Conservation (phyloP, 2,329 filamentous ascomycete genomes). For the Fonsecaea pedrosoi region DNA sequence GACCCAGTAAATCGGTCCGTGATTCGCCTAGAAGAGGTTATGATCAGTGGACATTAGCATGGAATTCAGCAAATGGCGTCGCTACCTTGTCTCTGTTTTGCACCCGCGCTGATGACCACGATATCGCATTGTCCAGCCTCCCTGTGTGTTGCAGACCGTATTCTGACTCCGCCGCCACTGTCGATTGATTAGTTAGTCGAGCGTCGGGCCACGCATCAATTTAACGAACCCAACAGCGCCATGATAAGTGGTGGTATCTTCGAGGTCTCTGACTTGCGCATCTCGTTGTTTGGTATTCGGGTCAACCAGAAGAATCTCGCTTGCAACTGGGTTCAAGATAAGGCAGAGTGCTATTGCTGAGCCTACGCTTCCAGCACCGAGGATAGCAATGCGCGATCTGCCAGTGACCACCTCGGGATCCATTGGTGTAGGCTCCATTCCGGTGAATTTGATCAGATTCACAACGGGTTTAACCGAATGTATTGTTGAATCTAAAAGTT, state of each 20-base stretch:
- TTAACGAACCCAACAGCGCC: constrained; percentile 53
- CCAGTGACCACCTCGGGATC: constrained; percentile 26
- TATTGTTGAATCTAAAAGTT: neutral
- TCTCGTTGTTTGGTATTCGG: constrained; percentile 55
- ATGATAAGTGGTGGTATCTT: constrained; percentile 58
- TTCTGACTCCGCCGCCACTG: constrained; percentile 31
- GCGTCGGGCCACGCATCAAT: neutral
- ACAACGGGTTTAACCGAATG: neutral
- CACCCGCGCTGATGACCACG: constrained; percentile 62
- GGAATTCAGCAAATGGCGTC: constrained; percentile 29
- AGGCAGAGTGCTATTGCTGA: constrained; percentile 60
- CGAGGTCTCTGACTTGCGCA: constrained; percentile 60
- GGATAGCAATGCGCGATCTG: constrained; percentile 52
- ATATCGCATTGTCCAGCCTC: constrained; percentile 63
- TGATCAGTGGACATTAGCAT: constrained; percentile 8
- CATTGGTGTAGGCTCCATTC: constrained; percentile 26
- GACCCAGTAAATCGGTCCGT: constrained; percentile 54
- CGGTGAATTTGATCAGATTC: neutral
- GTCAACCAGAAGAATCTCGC: constrained; percentile 62
- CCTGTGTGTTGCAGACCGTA: constrained; percentile 31
- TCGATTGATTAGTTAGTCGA: constrained; percentile 12
- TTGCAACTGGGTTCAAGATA: constrained; percentile 57
- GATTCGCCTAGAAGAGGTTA: constrained; percentile 48
- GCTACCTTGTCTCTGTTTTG: constrained; percentile 54
- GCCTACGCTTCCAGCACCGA: constrained; percentile 61